Evolutionary conservation across 192 early-diverging fungal species (phyloP), one percentile per base, ranked within the genome.

Genomic region (Coemansia sp.): DNA sequence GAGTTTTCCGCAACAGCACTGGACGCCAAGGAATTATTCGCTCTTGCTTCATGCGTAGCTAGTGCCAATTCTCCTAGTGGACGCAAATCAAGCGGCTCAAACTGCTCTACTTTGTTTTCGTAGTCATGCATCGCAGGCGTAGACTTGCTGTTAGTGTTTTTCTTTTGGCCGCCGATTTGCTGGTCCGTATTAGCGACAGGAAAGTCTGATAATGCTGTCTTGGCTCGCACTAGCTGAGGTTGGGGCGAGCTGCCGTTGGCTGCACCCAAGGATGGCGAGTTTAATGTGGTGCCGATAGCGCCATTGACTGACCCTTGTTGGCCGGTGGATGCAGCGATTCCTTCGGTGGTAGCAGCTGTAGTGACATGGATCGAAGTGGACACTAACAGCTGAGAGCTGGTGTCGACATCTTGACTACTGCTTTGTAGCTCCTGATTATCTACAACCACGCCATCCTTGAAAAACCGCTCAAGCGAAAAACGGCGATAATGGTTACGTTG

Each of bases 401-500:
- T 16, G 1, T 15, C 26, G 20, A 16, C 23, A 28, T 34, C 55
- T n/a, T 57, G 55, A n/a, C 8, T 3, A 33, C 16, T 57, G 5
- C 23, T 28, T 26, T 57, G 55, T 0, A 16, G 40, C 16, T 63
- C 59, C 13, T 55, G 26, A 4, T 66, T 25, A 35, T 71, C 69
- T 3, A 52, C 55, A 21, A 65, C 64, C 8, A 66, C 51, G 23
- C 68, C 73, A 18, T 81, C 70, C 33, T 59, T 69, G 51, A 81
- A 81, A 34, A 81, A 81, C 23, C 79, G 79, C 23, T 75, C 74
- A 56, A 75, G 79, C 7, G 79, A 81, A 52, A 75, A 81, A 8
- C 74, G 68, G 31, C 79, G 73, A 26, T 63, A 67, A 40, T 81
- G 79, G 39, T 69, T 81, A 29, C 71, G 70, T 61, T 81, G 79